Base-by-base conservation (phyloP, 225 moss, liverwort and hornwort genomes). In the Marchantia paleacea region DNA sequence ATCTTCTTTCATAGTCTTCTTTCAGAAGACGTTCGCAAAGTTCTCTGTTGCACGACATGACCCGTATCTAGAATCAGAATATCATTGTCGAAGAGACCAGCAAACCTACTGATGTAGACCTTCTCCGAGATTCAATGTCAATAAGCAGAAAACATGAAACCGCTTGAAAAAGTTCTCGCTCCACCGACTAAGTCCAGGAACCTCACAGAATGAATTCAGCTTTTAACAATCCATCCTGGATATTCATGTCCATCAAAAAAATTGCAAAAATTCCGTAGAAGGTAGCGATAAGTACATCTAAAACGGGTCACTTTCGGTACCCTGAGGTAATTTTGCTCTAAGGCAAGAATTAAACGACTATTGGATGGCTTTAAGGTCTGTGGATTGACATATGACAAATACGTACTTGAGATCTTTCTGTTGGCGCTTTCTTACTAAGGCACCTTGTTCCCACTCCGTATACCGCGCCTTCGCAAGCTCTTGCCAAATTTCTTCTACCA, bases 401-500 rank as follows among this genome's bases (percentile, higher is more conserved):
- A 20, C 64, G 11, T 78, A 78, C 78, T 52, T 78, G 5, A 67
- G 50, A n/a, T 83, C 92, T 75, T 85, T 81, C 61, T 88, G 93
- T 79, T 85, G 85, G 24, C 75, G 82, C 47, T 67, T 83, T 69
- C 93, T 91, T 72, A 76, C 25, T 60, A 72, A 70, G 61, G 88
- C 90, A 79, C 81, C 87, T 70, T 90, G 87, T 55, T 93, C 86
- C 96, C 91, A 96, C 75, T 91, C 85, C 51, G 85, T 89, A 72
- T 83, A 89, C 80, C 89, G 92, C 61, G 93, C 96, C 77, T 88
- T 93, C 9, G 91, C 93, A 76, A 93, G 88, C 79, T 96, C 93
- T 81, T 92, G 91, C 96, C 93, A 96, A 61, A 96, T 92, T 85
- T 96, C 93, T 83, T 93, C 92, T 49, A 96, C 90, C 87, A 96